These are phyloP conservation scores for Trichomonas tenax DNA, from an alignment of 208 protist genomes.

Conservation along the genomic window DNA sequence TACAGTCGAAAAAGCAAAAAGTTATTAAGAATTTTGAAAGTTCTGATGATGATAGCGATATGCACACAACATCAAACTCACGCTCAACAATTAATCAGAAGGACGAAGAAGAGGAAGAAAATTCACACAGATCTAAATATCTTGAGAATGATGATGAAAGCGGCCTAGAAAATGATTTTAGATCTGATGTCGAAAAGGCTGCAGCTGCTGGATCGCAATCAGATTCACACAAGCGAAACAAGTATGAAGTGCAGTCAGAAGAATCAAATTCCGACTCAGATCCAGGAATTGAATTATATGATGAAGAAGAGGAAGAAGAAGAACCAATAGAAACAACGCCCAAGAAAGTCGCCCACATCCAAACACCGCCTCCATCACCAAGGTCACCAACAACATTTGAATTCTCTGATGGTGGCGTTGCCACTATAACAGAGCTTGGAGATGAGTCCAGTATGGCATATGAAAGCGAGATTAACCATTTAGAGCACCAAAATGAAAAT, in stretches of 20 bases:
- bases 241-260: neutral
- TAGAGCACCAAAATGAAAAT: no score
- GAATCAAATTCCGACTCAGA: neutral
- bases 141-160: neutral
- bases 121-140: neutral
- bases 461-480: neutral
- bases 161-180: neutral
- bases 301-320: neutral
- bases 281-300: neutral
- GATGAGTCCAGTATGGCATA: neutral
- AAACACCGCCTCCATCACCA: no score
- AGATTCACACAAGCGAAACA: neutral
- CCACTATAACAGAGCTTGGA: neutral
- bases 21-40: no score
- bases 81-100: neutral
- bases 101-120: neutral
- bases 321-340: neutral
- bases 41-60: no score
- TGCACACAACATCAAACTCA: no score
- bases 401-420: neutral
- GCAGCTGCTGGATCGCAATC: neutral
- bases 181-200: neutral
- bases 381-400: neutral
- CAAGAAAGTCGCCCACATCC: no score
- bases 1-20: no score